phyloP scores from a whole-genome alignment of 2,329 filamentous ascomycete genomes.

The Fusarium sp. region DNA sequence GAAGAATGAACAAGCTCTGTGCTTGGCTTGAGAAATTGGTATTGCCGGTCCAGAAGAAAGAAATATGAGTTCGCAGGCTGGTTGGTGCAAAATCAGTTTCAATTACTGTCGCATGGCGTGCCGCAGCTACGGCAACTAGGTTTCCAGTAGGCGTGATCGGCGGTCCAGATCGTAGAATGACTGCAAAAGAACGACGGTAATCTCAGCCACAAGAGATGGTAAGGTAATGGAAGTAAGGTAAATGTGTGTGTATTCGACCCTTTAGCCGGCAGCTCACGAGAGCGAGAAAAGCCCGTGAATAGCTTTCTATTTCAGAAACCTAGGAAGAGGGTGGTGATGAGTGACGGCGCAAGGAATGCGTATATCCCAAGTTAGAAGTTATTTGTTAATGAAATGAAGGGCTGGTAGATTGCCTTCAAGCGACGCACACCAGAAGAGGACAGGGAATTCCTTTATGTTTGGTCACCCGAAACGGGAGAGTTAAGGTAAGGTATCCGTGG shows the following conservation, averaged over 20 bases:
- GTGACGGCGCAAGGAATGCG: slow-evolving; percentile 9
- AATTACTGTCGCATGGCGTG: slow-evolving; percentile 46
- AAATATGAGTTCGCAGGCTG: slow-evolving; percentile 2
- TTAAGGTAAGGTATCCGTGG: slow-evolving; percentile 26
- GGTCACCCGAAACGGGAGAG: slow-evolving; percentile 28
- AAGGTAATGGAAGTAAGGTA: neutral
- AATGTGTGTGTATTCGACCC: slow-evolving; percentile 5
- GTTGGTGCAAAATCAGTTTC: slow-evolving; percentile 34
- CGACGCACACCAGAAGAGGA: slow-evolving; percentile 29
- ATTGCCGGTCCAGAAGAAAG: slow-evolving; percentile 5
- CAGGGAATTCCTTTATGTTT: slow-evolving; percentile 42
- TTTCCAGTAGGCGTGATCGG: slow-evolving; percentile 41
- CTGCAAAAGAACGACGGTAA: slow-evolving; percentile 22
- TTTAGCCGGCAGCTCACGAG: slow-evolving; percentile 3
- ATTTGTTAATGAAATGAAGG: slow-evolving; percentile 1
- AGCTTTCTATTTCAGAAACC: slow-evolving; percentile 6
- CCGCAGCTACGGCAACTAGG: slow-evolving; percentile 34
- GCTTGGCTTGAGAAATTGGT: slow-evolving; percentile 2
- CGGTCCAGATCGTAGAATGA: slow-evolving; percentile 33
- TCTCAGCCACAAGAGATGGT: slow-evolving; percentile 6
- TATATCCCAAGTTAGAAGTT: slow-evolving; percentile 1
- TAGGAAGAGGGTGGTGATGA: slow-evolving; percentile 5
- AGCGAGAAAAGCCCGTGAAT: slow-evolving; percentile 5
- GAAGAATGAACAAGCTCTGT: neutral
- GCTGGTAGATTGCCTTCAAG: slow-evolving; percentile 7